Base-by-base conservation (phyloP, 169 alveolate species). In the Plasmodium reichenowi region DNA sequence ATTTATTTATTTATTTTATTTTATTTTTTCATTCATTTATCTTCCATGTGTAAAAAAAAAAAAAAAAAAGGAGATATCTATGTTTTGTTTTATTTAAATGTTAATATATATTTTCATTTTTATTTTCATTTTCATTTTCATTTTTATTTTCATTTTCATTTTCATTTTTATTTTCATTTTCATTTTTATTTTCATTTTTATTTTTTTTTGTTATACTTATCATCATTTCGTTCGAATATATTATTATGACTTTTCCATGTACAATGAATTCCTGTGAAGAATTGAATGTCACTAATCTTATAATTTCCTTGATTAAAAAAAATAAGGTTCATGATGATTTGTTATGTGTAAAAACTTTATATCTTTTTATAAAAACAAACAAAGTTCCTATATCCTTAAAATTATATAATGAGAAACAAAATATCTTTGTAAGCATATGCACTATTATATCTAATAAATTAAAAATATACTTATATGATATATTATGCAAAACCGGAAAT, bases 371-470 rank as follows among this genome's bases (percentile, higher is more conserved):
- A 3, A 76, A 20, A 43, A 50, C 48, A 13, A 64, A 76, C 43
- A 50, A 50, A n/a, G 66, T 76, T 24, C 17, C 76, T 4, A 48
- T 3, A 20, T 2, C 47, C 5, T 10, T 76, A 48, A 64, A 62
- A 13, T 66, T 52, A 29, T 64, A 48, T 20, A 75, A 64, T 64
- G 76, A 64, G 13, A 20, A 32, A 32, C 48, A 66, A 76, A 76
- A 76, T 59, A 56, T 76, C 7, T 76, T 64, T 56, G 10, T 20
- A 22, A 76, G 89, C 15, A 22, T 76, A 76, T 48, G 56, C 1
- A 64, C 66, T 32, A 38, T 59, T 45, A 12, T 76, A 24, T 76
- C 60, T 15, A 76, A 76, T 58, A 76, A 76, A 59, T n/a, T 64
- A 45, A 76, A 68, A 22, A 48, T 76, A 48, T 66, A 45, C 48